phyloP scores from a whole-genome alignment of 257 asterid genomes.

The Cordia subcordata region DNA sequence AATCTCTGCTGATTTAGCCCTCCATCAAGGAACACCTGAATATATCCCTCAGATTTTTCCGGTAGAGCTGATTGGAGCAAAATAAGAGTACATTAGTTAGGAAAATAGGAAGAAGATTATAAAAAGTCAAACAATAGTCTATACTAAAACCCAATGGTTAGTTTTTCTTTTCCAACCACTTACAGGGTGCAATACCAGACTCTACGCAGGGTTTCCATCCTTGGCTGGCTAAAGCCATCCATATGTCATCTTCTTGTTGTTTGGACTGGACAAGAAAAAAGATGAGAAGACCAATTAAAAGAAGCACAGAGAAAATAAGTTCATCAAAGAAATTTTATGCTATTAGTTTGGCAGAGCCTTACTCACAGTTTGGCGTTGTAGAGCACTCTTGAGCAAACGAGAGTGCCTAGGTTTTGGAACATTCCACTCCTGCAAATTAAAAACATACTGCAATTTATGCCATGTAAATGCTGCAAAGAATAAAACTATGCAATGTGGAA shows the following conservation, averaged over 20 bases:
- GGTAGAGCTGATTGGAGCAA: constrained; percentile 46
- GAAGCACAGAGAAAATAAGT: background rate
- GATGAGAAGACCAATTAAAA: background rate
- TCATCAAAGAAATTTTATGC: background rate
- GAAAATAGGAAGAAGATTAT: background rate
- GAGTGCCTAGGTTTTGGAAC: constrained; percentile 88
- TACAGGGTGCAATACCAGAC: constrained; percentile 33
- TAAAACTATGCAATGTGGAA: background rate
- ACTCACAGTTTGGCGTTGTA: constrained; percentile 73
- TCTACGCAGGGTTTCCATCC: constrained; percentile 51
- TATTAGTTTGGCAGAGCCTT: background rate
- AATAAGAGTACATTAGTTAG: background rate
- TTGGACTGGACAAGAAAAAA: constrained; percentile 39
- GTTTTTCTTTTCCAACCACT: constrained; percentile 20
- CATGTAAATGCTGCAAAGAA: background rate
- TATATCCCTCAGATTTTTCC: constrained; percentile 68
- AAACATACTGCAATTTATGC: background rate
- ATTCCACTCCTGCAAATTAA: constrained; percentile 27
- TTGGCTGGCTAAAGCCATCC: constrained; percentile 74
- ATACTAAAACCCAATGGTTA: background rate
- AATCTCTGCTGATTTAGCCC: constrained; percentile 96
- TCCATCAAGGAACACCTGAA: constrained; percentile 94
- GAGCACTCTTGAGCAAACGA: constrained; percentile 69
- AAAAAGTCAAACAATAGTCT: background rate
- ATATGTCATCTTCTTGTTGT: constrained; percentile 49